These are phyloP conservation scores for Eutypella sp. DNA, from an alignment of 2,329 filamentous ascomycete species.

Conservation along the genomic window DNA sequence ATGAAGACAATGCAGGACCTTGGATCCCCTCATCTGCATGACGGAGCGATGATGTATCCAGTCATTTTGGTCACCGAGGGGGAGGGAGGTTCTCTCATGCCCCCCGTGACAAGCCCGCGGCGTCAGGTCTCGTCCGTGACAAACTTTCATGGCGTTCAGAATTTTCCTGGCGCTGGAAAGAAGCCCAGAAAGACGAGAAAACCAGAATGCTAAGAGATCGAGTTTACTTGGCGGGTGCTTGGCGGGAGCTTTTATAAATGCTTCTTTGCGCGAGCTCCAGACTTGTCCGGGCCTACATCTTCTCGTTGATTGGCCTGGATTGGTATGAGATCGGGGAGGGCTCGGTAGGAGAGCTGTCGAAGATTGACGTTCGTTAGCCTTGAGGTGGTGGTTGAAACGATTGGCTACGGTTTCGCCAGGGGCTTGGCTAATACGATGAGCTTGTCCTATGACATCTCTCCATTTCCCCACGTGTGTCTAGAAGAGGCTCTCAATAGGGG, in stretches of 20 bases:
- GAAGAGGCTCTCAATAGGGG: background rate
- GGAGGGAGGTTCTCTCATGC: no score
- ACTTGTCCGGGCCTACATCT: background rate
- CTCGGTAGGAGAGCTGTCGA: background rate
- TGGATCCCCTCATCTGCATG: no score
- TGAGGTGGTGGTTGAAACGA: background rate
- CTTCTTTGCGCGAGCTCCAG: background rate
- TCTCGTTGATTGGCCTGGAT: background rate
- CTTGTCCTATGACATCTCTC: background rate
- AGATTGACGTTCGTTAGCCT: background rate
- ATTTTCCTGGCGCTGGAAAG: no score
- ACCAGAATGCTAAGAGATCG: background rate
- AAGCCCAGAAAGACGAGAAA: no score
- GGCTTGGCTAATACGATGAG: background rate
- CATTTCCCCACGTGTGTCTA: background rate
- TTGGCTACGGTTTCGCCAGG: background rate
- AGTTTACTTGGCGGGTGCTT: conserved; percentile 6
- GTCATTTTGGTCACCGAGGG: no score
- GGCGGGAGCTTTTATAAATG: conserved; percentile 6
- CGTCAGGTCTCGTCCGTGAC: no score
- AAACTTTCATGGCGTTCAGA: no score
- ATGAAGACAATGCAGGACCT: no score
- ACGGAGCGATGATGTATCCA: no score
- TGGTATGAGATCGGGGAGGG: background rate
- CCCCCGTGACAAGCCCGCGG: no score